Evolutionary conservation across 352 stramenopile species (phyloP).

Genomic region (Phytophthora crassamura): DNA sequence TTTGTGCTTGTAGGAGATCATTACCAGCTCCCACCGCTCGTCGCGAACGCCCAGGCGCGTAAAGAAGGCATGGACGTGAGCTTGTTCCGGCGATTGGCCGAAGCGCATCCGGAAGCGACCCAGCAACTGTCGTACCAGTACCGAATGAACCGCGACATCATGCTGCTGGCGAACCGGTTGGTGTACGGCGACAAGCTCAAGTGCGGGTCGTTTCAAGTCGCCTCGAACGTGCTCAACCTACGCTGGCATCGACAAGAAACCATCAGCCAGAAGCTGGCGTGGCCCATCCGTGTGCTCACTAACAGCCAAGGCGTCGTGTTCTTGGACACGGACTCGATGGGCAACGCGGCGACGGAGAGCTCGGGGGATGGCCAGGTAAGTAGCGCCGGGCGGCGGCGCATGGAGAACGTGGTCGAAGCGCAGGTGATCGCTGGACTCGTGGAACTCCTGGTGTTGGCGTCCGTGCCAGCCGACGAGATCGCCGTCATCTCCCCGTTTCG

Average conservation of each 20-base stretch:
- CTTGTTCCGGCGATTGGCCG: slow-evolving; percentile 92
- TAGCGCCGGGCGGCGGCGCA: slow-evolving; percentile 36
- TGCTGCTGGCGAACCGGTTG: slow-evolving; percentile 94
- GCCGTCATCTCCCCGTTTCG: slow-evolving; percentile 95
- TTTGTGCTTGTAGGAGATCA: slow-evolving; percentile 99
- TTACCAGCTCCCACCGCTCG: slow-evolving; percentile 97
- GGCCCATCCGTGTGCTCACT: slow-evolving; percentile 44
- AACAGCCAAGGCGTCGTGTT: slow-evolving; percentile 78
- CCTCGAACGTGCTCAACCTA: slow-evolving; percentile 54
- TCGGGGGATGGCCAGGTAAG: slow-evolving; percentile 25
- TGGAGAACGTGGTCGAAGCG: slow-evolving; percentile 88
- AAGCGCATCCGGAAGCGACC: slow-evolving; percentile 91
- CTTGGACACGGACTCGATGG: slow-evolving; percentile 83
- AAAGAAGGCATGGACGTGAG: slow-evolving; percentile 87
- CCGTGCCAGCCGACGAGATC: slow-evolving; percentile 66
- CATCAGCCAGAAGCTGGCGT: slow-evolving; percentile 34
- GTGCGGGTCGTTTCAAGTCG: slow-evolving; percentile 79
- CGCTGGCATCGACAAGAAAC: slow-evolving; percentile 26
- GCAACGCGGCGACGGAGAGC: slow-evolving; percentile 29
- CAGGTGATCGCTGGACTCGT: slow-evolving; percentile 71
- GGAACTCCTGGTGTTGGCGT: slow-evolving; percentile 63
- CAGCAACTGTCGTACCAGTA: slow-evolving; percentile 98
- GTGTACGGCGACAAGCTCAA: slow-evolving; percentile 95
- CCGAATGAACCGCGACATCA: slow-evolving; percentile 98
- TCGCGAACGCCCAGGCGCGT: slow-evolving; percentile 89